A percentile compares a stretch with the other conserved stretches of the same genome.
Evolutionary conservation across 768 basidiomycete genomes (phyloP).

Genomic region (Lactifluus subvellereus): DNA sequence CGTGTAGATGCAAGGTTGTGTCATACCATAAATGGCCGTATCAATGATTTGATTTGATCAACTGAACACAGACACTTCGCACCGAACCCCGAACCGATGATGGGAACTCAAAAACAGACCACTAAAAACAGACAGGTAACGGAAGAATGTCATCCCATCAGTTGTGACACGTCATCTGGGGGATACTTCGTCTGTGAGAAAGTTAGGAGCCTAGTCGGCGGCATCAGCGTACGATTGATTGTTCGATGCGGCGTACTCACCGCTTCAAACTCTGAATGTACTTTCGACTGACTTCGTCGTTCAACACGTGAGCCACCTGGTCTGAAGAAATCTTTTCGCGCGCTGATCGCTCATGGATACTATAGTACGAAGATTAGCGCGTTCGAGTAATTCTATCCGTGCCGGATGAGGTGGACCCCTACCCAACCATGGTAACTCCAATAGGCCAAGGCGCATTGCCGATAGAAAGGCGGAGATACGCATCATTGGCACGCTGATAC

Average conservation of each 20-base stretch:
- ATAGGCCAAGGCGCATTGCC: constrained; percentile 99
- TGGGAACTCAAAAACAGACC: constrained; percentile 1
- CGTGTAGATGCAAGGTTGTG: constrained; percentile 6
- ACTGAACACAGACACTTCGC: background rate
- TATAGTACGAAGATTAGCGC: constrained; percentile 28
- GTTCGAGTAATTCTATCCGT: background rate
- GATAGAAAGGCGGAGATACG: constrained; percentile 93
- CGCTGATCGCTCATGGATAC: constrained; percentile 96
- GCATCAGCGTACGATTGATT: constrained; percentile 16
- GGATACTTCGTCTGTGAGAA: constrained; percentile 97
- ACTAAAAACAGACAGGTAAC: constrained; percentile 3
- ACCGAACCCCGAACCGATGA: constrained; percentile 12
- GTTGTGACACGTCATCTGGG: constrained; percentile 83
- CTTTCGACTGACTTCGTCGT: constrained; percentile 98
- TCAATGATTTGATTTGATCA: constrained; percentile 15
- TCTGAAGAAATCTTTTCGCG: constrained; percentile 97
- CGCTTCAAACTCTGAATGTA: constrained; percentile 97
- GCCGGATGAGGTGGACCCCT: constrained; percentile 29
- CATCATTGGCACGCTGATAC: constrained; percentile 94
- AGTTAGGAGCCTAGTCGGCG: constrained; percentile 65
- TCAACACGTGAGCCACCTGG: constrained; percentile 95
- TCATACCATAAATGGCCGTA: constrained; percentile 17
- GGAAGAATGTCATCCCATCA: constrained; percentile 58
- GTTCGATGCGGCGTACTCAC: constrained; percentile 39
- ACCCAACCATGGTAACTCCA: constrained; percentile 99